Conservation (phyloP, 371 early-diverging fungal genomes). For the Capillidium rhysosporum region DNA sequence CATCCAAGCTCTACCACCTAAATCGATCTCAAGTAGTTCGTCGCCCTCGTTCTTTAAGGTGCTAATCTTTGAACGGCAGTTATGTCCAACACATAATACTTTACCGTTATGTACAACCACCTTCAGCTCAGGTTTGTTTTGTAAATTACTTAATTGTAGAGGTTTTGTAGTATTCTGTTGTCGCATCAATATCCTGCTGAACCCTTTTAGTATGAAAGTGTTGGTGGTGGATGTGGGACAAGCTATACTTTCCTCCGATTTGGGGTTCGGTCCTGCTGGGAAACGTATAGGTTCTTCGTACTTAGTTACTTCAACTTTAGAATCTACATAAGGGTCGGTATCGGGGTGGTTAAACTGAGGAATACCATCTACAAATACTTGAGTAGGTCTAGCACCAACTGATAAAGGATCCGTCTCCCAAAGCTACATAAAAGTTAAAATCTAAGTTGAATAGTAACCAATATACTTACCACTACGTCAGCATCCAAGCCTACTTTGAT, state of each 20-base stretch:
- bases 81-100: constrained; percentile 25
- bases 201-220: constrained; percentile 23
- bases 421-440: constrained; percentile 9
- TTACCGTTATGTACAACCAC: constrained; percentile 26
- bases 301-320: constrained; percentile 9
- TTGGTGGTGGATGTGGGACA: constrained; percentile 6
- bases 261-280: constrained; percentile 1
- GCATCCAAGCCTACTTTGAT: constrained; percentile 56
- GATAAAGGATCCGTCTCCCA: constrained; percentile 49
- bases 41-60: constrained; percentile 10
- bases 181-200: constrained; percentile 16
- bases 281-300: constrained; percentile 13
- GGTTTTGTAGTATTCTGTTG: constrained; percentile 7
- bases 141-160: constrained; percentile 1
- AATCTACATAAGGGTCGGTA: constrained; percentile 7
- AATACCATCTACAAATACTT: constrained; percentile 62
- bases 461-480: constrained; percentile 32
- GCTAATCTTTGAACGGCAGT: constrained; percentile 13
- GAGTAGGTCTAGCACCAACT: constrained; percentile 52
- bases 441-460: background rate
- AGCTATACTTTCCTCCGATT: background rate
- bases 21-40: constrained; percentile 9
- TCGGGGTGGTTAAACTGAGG: constrained; percentile 15
- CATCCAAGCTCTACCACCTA: constrained; percentile 13
- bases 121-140: constrained; percentile 9